Evolutionary conservation across 108 stramenopile genomes (phyloP), one percentile per base, ranked within the genome.

Genomic region (Ochromonas danica): DNA sequence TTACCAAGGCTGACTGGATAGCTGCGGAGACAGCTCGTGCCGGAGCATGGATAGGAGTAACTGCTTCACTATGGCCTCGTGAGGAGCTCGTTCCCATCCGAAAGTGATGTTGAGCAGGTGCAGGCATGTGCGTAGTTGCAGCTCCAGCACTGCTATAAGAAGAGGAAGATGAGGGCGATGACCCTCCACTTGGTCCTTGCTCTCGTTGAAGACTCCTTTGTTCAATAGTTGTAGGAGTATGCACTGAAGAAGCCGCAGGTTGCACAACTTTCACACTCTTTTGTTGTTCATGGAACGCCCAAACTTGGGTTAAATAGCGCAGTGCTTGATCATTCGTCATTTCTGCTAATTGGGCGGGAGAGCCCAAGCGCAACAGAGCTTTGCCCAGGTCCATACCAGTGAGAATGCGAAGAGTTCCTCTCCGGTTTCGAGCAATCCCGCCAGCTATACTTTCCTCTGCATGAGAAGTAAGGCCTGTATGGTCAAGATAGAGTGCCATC

Each of bases 351-450:
- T 28, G 33, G 6, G 27, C 3, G 3, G 63, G 63, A 14, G 63
- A 67, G 17, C 63, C 63, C 10, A 67, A 36, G 3, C 6, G 31
- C 31, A 25, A 14, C 31, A 67, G 35, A 6, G 35, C 31, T 36
- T 33, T 22, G 63, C 63, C 63, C 33, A 67, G 63, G 3, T 67
- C 63, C 3, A 67, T 14, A 3, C 63, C 63, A 36, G 63, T 67
- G 10, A 67, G 6, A 10, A 67, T 67, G 3, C 63, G 17, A 6
- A 67, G 25, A 33, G 30, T 6, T 6, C 63, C 6, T 6, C 10
- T 36, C 10, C 35, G 27, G 63, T 67, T 67, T 6, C 14, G 6
- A 31, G 63, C 63, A 31, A 67, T 36, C 3, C 63, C 63, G 17
- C 14, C 35, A 6, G 63, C 63, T 6, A 67, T 35, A 36, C 6